Percentiles rank a stretch among this genome's conserved stretches.
Evolutionary conservation across 2,329 filamentous ascomycete species (phyloP).

Genomic region (Aspergillus texensis): DNA sequence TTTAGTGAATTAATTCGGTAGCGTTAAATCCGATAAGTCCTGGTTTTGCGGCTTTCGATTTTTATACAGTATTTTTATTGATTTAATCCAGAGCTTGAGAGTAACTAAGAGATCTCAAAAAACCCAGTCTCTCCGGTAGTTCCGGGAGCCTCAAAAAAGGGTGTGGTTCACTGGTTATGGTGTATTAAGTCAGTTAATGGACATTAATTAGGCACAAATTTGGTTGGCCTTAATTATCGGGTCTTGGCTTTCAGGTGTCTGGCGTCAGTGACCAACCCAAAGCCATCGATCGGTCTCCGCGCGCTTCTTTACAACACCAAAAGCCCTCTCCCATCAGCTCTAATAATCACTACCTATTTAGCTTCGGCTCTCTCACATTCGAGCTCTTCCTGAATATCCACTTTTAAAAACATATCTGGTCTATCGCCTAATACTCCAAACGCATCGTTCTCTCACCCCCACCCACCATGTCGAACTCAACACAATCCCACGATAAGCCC

Average conservation of each 20-base stretch:
- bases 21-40: neutral
- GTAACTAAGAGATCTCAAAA: neutral
- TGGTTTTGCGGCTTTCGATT: neutral
- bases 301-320: neutral
- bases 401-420: neutral
- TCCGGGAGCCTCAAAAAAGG: constrained; percentile 3
- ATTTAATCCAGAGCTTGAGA: neutral
- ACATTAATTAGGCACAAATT: neutral
- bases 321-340: neutral
- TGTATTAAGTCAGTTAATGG: neutral
- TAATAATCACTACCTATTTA: neutral
- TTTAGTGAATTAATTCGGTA: neutral
- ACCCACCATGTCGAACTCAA: constrained; percentile 51
- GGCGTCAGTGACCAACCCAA: constrained; percentile 1
- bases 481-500: constrained; percentile 37
- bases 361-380: neutral
- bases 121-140: neutral
- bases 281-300: neutral
- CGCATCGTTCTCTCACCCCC: constrained; percentile 1
- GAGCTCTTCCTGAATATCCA: neutral
- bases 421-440: neutral
- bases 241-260: neutral
- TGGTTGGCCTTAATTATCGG: neutral
- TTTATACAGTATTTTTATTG: neutral
- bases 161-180: neutral